Percentiles rank a stretch among this genome's conserved stretches.
These are phyloP conservation scores for Neckera pumila DNA, from an alignment of 225 moss, liverwort and hornwort genomes.

Conservation along the genomic window DNA sequence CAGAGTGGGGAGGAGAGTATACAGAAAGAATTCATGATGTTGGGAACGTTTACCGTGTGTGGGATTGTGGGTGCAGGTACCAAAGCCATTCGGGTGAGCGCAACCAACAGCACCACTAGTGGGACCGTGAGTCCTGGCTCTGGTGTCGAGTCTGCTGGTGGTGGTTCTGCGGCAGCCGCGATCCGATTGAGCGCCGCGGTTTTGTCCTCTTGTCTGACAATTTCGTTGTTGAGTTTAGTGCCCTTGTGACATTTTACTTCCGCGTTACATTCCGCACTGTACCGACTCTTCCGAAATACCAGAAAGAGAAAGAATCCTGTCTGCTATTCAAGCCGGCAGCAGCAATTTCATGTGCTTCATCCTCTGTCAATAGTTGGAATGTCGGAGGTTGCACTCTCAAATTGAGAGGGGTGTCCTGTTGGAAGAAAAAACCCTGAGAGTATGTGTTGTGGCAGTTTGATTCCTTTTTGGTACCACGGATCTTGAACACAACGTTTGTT, in stretches of 20 bases:
- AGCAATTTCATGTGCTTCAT: background rate
- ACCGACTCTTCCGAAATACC: background rate
- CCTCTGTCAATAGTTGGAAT: background rate
- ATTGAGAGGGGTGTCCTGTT: background rate
- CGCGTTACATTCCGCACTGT: background rate
- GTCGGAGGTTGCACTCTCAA: background rate
- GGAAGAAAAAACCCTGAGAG: background rate
- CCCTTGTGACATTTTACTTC: background rate
- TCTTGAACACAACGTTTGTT: background rate
- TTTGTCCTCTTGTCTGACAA: background rate
- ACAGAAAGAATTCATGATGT: background rate
- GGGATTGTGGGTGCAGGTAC: constrained; percentile 11
- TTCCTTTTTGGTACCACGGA: background rate
- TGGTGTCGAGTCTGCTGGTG: background rate
- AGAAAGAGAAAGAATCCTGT: background rate
- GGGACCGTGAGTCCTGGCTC: constrained; percentile 9
- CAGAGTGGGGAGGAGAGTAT: background rate
- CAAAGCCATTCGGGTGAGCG: constrained; percentile 8
- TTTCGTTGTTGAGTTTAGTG: background rate
- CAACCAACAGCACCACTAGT: constrained; percentile 4
- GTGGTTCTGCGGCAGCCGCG: background rate
- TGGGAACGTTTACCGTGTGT: background rate
- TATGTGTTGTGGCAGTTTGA: background rate
- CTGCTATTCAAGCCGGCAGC: background rate
- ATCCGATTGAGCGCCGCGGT: background rate